Conservation (phyloP, 371 early-diverging fungal genomes). For the Lichtheimia hyalospora region DNA sequence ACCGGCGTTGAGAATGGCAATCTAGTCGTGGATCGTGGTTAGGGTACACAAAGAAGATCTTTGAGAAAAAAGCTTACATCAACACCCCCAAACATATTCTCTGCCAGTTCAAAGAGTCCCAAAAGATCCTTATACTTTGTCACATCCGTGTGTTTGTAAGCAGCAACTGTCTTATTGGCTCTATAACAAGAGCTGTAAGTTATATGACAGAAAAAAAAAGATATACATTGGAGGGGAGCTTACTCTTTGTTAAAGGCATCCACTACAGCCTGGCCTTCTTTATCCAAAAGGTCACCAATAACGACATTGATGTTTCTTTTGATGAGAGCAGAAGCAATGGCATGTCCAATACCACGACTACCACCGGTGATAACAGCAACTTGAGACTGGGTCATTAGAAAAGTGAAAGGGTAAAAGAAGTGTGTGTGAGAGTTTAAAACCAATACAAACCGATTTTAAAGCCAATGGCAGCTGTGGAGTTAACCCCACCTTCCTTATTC, state of each 20-base stretch:
- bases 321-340: slow-evolving; percentile 47
- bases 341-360: slow-evolving; percentile 63
- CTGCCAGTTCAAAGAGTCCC: slow-evolving; percentile 40
- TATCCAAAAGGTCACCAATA: slow-evolving; percentile 58
- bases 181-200: neutral
- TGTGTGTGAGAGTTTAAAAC: too few species aligned
- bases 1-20: slow-evolving; percentile 12
- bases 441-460: too few species aligned
- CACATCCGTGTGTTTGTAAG: slow-evolving; percentile 58
- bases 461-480: too few species aligned
- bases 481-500: too few species aligned
- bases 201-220: neutral
- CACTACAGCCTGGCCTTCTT: slow-evolving; percentile 32
- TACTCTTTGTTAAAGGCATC: slow-evolving; percentile 36
- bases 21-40: neutral
- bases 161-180: slow-evolving; percentile 19
- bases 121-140: slow-evolving; percentile 40
- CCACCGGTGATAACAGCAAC: slow-evolving; percentile 72
- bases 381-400: slow-evolving; percentile 21
- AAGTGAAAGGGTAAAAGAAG: too few species aligned
- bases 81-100: slow-evolving; percentile 44
- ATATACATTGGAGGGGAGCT: neutral
- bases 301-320: slow-evolving; percentile 57
- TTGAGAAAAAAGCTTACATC: slow-evolving; percentile 2
- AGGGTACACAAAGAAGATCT: neutral